These are phyloP conservation scores for Chloromonas sp. DNA, from an alignment of 163 green algal genomes.

Conservation along the genomic window DNA sequence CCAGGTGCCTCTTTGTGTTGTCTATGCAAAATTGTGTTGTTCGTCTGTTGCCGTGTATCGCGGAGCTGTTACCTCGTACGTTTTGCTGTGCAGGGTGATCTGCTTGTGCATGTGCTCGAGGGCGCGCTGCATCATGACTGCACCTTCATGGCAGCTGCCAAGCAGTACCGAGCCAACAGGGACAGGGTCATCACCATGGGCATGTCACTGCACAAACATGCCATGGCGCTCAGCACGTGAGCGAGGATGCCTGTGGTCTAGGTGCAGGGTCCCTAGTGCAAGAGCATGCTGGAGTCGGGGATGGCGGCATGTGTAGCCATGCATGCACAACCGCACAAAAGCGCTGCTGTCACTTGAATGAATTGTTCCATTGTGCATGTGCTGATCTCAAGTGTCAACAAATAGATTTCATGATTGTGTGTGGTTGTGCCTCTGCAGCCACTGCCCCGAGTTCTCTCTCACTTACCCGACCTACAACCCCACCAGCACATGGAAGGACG, in stretches of 20 bases:
- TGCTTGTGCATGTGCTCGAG: slow-evolving; percentile 25
- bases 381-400: too few species aligned
- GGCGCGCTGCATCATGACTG: slow-evolving; percentile 20
- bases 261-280: too few species aligned
- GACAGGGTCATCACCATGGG: slow-evolving; percentile 37
- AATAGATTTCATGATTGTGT: too few species aligned
- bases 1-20: too few species aligned
- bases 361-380: too few species aligned
- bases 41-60: too few species aligned
- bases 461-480: slow-evolving; percentile 13
- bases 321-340: background rate
- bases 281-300: too few species aligned
- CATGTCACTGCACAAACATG: slow-evolving; percentile 34
- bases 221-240: slow-evolving; percentile 22
- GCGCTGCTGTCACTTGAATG: background rate
- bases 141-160: background rate
- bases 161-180: slow-evolving; percentile 24
- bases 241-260: too few species aligned
- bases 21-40: too few species aligned
- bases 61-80: too few species aligned
- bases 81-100: slow-evolving; percentile 30
- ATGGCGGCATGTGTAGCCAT: too few species aligned
- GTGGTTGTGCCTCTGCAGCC: background rate
- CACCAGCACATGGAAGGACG: background rate
- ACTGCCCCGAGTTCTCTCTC: slow-evolving; percentile 44